A percentile compares a stretch with the other conserved stretches of the same genome.
phyloP scores from a whole-genome alignment of 1,139 yeast species.

The Pichia sp. region DNA sequence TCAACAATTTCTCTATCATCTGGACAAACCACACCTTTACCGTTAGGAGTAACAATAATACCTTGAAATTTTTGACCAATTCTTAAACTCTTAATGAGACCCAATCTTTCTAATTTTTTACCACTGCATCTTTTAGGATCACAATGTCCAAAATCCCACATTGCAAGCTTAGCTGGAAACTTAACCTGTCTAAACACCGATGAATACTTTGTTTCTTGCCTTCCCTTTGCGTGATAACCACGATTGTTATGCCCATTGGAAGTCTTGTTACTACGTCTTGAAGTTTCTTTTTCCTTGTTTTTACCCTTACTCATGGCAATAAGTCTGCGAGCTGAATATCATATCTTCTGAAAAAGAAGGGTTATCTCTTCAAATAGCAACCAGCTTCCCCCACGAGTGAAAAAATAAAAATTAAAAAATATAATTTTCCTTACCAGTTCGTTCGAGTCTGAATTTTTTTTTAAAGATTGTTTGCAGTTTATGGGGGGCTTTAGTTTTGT shows the following conservation, averaged over 20 bases:
- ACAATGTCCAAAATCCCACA: conserved; percentile 98
- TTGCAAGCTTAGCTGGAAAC: conserved; percentile 69
- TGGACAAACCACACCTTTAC: conserved; percentile 87
- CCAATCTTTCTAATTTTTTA: conserved; percentile 83
- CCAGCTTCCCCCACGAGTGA: too few relatives aligned
- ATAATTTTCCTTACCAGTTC: too few relatives aligned
- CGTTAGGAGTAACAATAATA: conserved; percentile 88
- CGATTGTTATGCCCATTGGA: conserved; percentile 57
- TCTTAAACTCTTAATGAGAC: conserved; percentile 68
- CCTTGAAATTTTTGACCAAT: conserved; percentile 93
- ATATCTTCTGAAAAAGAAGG: too few relatives aligned
- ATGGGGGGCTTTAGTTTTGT: too few relatives aligned
- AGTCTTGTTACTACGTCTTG: conserved; percentile 34
- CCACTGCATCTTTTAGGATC: conserved; percentile 98
- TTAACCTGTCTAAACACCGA: conserved; percentile 25
- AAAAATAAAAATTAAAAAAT: too few relatives aligned
- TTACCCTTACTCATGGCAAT: conserved; percentile 58
- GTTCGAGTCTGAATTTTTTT: too few relatives aligned
- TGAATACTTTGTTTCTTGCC: conserved; percentile 38
- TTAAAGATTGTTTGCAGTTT: too few relatives aligned
- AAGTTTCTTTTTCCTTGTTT: conserved; percentile 44
- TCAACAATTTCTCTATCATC: conserved; percentile 76
- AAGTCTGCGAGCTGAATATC: too few relatives aligned
- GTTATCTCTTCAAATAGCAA: too few relatives aligned
- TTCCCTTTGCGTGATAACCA: conserved; percentile 43